Evolutionary conservation across 345 rosid species (phyloP).

Genomic region (Eutrema yunnanense): DNA sequence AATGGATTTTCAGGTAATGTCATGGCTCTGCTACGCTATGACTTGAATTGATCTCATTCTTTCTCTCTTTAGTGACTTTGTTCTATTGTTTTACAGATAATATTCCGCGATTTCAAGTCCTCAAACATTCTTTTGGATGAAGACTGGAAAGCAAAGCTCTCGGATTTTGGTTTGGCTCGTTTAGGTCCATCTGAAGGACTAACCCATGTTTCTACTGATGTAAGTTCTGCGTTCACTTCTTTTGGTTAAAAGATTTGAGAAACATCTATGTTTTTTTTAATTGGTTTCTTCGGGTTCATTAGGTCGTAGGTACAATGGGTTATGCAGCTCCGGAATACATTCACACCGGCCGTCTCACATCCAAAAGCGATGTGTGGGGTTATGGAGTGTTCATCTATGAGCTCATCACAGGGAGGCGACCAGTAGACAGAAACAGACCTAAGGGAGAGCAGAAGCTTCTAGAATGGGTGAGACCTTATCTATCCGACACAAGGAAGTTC

Average conservation of each 20-base stretch:
- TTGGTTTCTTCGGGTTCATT: neutral
- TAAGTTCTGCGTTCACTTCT: conserved; percentile 30
- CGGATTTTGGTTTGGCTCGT: conserved; percentile 94
- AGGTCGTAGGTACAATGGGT: conserved; percentile 95
- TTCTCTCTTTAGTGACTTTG: neutral
- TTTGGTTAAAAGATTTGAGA: neutral
- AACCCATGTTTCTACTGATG: conserved; percentile 91
- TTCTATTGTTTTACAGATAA: conserved; percentile 41
- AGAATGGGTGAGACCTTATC: conserved; percentile 77
- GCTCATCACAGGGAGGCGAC: conserved; percentile 82
- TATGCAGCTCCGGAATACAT: conserved; percentile 91
- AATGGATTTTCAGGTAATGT: conserved; percentile 83
- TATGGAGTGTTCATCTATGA: conserved; percentile 92
- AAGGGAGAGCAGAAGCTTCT: conserved; percentile 78
- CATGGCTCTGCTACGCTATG: neutral
- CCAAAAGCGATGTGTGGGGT: conserved; percentile 87
- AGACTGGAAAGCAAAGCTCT: conserved; percentile 90
- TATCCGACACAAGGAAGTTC: conserved; percentile 56
- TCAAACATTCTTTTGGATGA: conserved; percentile 84
- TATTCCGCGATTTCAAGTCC: conserved; percentile 85
- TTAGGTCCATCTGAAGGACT: conserved; percentile 86
- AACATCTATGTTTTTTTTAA: neutral
- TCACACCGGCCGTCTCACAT: conserved; percentile 77
- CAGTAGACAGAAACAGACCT: conserved; percentile 73
- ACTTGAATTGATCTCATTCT: conserved; percentile 5